Evolutionary conservation across 441 rosid species (phyloP).

Genomic region (Euphorbia schlechtendalii): DNA sequence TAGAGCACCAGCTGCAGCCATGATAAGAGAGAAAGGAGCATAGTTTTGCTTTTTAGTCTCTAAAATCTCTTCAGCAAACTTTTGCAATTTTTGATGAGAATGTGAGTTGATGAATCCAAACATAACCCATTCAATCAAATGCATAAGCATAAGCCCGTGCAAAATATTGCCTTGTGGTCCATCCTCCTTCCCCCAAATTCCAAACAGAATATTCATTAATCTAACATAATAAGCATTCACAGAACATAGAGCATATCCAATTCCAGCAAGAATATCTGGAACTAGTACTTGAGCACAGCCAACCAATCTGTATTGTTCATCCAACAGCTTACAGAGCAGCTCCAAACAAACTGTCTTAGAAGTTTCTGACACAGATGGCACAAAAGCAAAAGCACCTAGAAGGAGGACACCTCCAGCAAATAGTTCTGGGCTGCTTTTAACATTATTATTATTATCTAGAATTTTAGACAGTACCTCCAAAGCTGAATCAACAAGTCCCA

Average conservation of each 20-base stretch:
- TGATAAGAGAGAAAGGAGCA: slow-evolving; percentile 45
- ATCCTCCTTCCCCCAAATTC: slow-evolving; percentile 56
- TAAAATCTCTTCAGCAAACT: slow-evolving; percentile 35
- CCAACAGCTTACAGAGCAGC: slow-evolving; percentile 50
- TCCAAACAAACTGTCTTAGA: slow-evolving; percentile 51
- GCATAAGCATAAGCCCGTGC: slow-evolving; percentile 72
- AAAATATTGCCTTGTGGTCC: slow-evolving; percentile 44
- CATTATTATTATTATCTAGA: slow-evolving; percentile 25
- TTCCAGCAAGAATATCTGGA: slow-evolving; percentile 69
- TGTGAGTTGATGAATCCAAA: slow-evolving; percentile 49
- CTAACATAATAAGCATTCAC: slow-evolving; percentile 36
- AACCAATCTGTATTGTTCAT: slow-evolving; percentile 40
- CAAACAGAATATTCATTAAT: slow-evolving; percentile 44
- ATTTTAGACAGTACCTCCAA: slow-evolving; percentile 44
- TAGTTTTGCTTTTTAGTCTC: slow-evolving; percentile 35
- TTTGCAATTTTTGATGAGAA: slow-evolving; percentile 38
- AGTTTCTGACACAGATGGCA: slow-evolving; percentile 43
- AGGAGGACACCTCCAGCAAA: slow-evolving; percentile 60
- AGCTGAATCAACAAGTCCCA: slow-evolving; percentile 48
- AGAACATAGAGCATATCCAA: slow-evolving; percentile 73
- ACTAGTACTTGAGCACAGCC: slow-evolving; percentile 32
- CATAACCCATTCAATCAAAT: slow-evolving; percentile 74
- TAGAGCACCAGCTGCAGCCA: slow-evolving; percentile 75
- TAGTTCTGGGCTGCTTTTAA: slow-evolving; percentile 35
- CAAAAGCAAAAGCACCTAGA: slow-evolving; percentile 62